These are phyloP conservation scores for Patellifolia procumbens DNA, from an alignment of 179 eudicot species.

Conservation along the genomic window DNA sequence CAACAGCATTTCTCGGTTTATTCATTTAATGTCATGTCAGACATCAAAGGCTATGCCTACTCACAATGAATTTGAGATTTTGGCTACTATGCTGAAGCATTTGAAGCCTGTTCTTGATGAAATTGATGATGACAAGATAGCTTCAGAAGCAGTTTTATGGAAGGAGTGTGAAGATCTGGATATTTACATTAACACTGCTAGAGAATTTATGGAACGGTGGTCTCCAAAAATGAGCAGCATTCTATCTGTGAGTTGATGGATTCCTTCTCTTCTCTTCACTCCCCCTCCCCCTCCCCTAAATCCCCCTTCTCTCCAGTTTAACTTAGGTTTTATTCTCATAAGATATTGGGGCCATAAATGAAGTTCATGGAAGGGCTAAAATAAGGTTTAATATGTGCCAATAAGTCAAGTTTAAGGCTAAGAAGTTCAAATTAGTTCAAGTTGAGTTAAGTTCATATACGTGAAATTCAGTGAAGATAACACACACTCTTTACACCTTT, in stretches of 20 bases:
- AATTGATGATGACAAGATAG: conserved; percentile 44
- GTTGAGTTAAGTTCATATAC: too few relatives aligned
- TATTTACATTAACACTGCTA: conserved; percentile 65
- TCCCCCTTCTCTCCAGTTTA: background rate
- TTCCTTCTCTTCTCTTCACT: background rate
- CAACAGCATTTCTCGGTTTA: conserved; percentile 85
- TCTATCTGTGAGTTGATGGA: conserved; percentile 55
- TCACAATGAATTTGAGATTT: conserved; percentile 48
- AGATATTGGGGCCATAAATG: too few relatives aligned
- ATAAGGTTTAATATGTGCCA: too few relatives aligned
- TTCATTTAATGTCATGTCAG: conserved; percentile 76
- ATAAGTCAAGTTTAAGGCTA: too few relatives aligned
- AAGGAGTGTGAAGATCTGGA: conserved; percentile 76
- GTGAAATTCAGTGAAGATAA: too few relatives aligned
- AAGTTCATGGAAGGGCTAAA: too few relatives aligned
- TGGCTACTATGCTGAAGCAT: conserved; percentile 61
- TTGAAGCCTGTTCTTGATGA: conserved; percentile 75
- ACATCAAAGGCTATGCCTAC: conserved; percentile 56
- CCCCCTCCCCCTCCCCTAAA: background rate
- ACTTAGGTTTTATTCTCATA: too few relatives aligned
- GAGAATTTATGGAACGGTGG: conserved; percentile 87
- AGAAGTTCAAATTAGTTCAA: too few relatives aligned
- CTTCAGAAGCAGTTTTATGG: conserved; percentile 51
- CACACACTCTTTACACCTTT: background rate
- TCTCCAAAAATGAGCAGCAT: conserved; percentile 68